phyloP scores from a whole-genome alignment of 306 rosid genomes.

The Vigna angularis region DNA sequence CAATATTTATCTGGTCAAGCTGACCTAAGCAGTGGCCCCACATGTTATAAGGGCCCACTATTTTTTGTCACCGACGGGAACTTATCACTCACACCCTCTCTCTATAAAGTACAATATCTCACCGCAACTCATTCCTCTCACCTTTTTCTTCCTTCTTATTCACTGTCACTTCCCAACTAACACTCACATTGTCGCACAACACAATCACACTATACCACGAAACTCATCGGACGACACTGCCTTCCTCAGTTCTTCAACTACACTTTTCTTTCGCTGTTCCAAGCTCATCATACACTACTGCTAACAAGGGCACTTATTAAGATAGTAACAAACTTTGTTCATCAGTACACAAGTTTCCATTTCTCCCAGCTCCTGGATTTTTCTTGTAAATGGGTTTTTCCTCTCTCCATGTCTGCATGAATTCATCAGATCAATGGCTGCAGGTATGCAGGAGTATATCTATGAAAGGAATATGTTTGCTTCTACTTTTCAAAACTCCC shows the following conservation, averaged over 20 bases:
- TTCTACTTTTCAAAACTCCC: slow-evolving; percentile 18
- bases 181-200: slow-evolving; percentile 22
- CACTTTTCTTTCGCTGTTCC: background rate
- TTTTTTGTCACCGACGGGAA: slow-evolving; percentile 64
- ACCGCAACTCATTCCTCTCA: slow-evolving; percentile 12
- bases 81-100: background rate
- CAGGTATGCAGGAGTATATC: slow-evolving; percentile 63
- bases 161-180: slow-evolving; percentile 53
- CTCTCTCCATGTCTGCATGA: slow-evolving; percentile 93
- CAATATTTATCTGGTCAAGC: slow-evolving; percentile 50
- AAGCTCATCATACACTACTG: too few relatives aligned
- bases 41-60: slow-evolving; percentile 47
- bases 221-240: background rate
- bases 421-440: slow-evolving; percentile 88
- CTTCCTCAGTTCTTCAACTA: background rate
- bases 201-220: background rate
- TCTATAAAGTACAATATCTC: background rate
- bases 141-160: slow-evolving; percentile 69
- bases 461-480: background rate
- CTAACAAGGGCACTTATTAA: background rate
- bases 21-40: slow-evolving; percentile 46
- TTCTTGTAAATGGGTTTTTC: slow-evolving; percentile 72
- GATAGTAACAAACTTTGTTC: background rate
- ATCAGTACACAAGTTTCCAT: background rate
- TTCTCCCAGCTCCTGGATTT: slow-evolving; percentile 9